Percentiles rank a stretch among this genome's conserved stretches.
phyloP scores from a whole-genome alignment of 495 filamentous ascomycete genomes.

The Neurospora sp. region DNA sequence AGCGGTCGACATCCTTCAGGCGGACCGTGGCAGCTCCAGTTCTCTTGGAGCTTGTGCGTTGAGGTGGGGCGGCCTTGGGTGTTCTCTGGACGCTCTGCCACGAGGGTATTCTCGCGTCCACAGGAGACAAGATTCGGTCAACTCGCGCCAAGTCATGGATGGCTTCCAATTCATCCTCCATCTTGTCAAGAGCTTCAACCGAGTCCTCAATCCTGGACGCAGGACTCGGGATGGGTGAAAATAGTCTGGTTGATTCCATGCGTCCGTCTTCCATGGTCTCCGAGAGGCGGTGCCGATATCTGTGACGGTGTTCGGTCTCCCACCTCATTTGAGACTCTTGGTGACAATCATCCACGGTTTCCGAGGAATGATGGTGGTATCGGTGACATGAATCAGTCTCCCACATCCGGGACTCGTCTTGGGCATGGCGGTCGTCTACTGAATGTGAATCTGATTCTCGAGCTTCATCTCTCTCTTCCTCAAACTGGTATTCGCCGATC shows the following conservation, averaged over 20 bases:
- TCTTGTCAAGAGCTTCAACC: slow-evolving; percentile 55
- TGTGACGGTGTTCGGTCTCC: background rate
- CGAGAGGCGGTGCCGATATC: background rate
- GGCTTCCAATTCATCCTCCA: slow-evolving; percentile 57
- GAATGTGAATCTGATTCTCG: background rate
- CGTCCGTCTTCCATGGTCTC: background rate
- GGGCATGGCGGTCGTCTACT: background rate
- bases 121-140: slow-evolving; percentile 27
- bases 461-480: background rate
- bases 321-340: background rate
- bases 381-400: background rate
- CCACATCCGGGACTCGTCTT: background rate
- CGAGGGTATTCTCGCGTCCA: slow-evolving; percentile 3
- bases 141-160: slow-evolving; percentile 34
- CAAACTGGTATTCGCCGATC: background rate
- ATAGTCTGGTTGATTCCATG: background rate
- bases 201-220: slow-evolving; percentile 56
- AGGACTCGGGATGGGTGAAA: slow-evolving; percentile 25
- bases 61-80: slow-evolving; percentile 3
- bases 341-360: background rate
- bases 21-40: slow-evolving; percentile 12
- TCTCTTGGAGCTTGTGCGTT: slow-evolving; percentile 12
- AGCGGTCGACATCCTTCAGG: slow-evolving; percentile 15
- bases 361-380: background rate
- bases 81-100: background rate